Conservation (phyloP, 225 moss, liverwort and hornwort genomes). For the Rhytidiadelphus loreus region DNA sequence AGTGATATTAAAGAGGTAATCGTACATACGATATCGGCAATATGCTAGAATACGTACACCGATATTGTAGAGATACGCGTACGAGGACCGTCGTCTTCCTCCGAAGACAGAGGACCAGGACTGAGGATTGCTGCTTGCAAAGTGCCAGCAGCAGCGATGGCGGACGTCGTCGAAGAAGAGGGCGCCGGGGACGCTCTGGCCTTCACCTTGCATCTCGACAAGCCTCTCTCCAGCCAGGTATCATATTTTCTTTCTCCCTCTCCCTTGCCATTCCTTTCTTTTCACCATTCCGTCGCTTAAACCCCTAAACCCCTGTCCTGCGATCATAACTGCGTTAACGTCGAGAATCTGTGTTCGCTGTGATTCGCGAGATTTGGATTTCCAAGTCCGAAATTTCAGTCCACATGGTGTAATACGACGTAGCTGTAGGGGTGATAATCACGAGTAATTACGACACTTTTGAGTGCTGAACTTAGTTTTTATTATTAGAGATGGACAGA, state of each 20-base stretch:
- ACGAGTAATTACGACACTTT: not conserved
- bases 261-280: not conserved
- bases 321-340: not conserved
- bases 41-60: not conserved
- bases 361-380: not conserved
- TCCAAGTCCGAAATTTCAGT: not conserved
- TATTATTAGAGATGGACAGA: not conserved
- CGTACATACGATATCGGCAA: not conserved
- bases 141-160: conserved; percentile 13
- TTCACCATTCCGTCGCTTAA: not conserved
- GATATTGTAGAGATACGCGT: not conserved
- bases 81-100: not conserved
- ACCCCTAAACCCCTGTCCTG: not conserved
- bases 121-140: not conserved
- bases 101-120: not conserved
- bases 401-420: not conserved
- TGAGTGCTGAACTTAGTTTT: not conserved
- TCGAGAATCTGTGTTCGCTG: not conserved
- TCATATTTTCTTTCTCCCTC: not conserved
- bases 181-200: conserved; percentile 9
- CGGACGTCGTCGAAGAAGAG: conserved; percentile 7
- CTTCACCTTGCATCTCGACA: conserved; percentile 55
- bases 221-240: conserved; percentile 41
- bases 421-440: not conserved
- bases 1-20: not conserved